Evolutionary conservation across 169 alveolate species (phyloP).

Genomic region (Amoebophrya sp.): DNA sequence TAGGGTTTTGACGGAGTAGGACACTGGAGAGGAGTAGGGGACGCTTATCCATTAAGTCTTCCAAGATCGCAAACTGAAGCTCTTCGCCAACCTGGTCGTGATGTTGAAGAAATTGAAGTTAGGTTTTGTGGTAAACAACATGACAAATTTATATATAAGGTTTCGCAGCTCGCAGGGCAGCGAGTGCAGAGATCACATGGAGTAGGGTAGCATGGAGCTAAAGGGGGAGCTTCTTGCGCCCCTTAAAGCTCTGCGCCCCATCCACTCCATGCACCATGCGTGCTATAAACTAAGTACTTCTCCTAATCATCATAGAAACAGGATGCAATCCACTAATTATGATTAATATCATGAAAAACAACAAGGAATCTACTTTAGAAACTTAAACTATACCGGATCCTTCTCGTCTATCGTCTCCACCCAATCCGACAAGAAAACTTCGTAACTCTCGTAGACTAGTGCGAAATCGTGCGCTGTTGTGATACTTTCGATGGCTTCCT

Average conservation of each 20-base stretch:
- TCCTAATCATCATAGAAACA: neutral
- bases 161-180: neutral
- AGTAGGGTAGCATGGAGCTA: too few relatives aligned
- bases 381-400: neutral
- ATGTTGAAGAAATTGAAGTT: too few relatives aligned
- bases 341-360: constrained; percentile 13
- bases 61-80: constrained; percentile 43
- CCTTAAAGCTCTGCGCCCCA: too few relatives aligned
- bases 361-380: neutral
- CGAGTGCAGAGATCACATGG: neutral
- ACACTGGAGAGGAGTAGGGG: constrained; percentile 42
- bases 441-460: constrained; percentile 69
- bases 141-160: neutral
- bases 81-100: constrained; percentile 28
- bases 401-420: constrained; percentile 49
- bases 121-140: neutral
- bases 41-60: constrained; percentile 48
- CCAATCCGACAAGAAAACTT: constrained; percentile 46
- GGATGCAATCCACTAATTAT: neutral
- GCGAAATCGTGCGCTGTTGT: constrained; percentile 74
- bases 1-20: constrained; percentile 71
- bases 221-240: too few relatives aligned
- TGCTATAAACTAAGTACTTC: neutral
- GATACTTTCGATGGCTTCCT: constrained; percentile 70
- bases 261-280: too few relatives aligned